These are phyloP conservation scores for Sporothrix luriei DNA, from an alignment of 2,329 filamentous ascomycete genomes.

Conservation along the genomic window DNA sequence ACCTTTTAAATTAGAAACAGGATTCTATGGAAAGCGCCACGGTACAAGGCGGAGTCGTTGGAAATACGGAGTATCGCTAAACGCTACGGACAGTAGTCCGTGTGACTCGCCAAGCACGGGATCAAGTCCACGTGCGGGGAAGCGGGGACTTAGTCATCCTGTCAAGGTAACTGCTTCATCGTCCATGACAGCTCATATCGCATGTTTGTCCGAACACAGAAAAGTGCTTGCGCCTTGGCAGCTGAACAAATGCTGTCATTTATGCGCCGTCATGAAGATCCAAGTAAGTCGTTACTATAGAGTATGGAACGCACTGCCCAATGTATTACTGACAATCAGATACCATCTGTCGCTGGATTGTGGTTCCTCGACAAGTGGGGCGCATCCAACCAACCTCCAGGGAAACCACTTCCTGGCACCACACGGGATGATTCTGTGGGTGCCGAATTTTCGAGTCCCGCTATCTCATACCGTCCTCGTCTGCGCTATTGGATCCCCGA, in stretches of 20 bases:
- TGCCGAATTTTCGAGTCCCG: background rate
- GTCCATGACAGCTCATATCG: too few species aligned
- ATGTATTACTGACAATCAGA: background rate
- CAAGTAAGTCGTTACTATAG: background rate
- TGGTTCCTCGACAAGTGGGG: background rate
- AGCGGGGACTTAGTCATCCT: background rate
- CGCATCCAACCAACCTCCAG: background rate
- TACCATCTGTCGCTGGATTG: background rate
- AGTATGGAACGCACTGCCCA: background rate
- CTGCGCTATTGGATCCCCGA: conserved; percentile 20
- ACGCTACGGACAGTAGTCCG: too few species aligned
- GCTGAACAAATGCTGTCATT: background rate
- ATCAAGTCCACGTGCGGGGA: background rate
- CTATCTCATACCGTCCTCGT: background rate
- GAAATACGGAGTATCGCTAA: too few species aligned
- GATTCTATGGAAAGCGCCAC: too few species aligned
- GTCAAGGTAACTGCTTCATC: background rate
- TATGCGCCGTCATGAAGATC: background rate
- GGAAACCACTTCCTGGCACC: background rate
- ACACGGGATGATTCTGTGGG: background rate
- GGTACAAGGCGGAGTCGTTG: too few species aligned
- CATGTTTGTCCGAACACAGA: background rate
- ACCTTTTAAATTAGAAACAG: too few species aligned
- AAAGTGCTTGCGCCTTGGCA: background rate
- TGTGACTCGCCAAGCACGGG: too few species aligned